Evolutionary conservation across 305 asterid genomes (phyloP), one percentile per base, ranked within the genome.

Genomic region (Fraxinus albicans): DNA sequence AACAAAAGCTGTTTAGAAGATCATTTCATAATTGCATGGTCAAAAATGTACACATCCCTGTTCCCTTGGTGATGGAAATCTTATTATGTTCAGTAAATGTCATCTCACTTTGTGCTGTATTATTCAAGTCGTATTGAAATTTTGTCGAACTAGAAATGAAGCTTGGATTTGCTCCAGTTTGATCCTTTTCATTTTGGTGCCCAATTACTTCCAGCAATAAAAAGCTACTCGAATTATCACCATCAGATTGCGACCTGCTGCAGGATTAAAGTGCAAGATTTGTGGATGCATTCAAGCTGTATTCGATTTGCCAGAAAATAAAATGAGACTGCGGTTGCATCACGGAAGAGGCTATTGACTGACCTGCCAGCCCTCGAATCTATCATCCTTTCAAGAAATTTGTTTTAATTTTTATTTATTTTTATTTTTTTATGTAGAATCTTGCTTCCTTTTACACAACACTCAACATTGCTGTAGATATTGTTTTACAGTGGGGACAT

Each of bases 131-230:
- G 3, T 27, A 67, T 53, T 25, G 55, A 38, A 29, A 13, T 36
- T 73, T 40, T 29, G 9, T 73, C 17, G 73, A 79, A 79, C 44
- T n/a, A 8, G 27, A 53, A 79, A 76, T 21, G 65, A 27, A 69
- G 13, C 4, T 69, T 76, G 72, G 29, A 80, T 69, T 19, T 35
- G 0, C 8, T 33, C 36, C 17, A 35, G 77, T 65, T 75, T 23
- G 80, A 42, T 73, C 29, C 9, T 9, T 79, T 78, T 42, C 42
- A 63, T 21, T 25, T 63, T 63, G 73, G 34, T 63, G 73, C 73
- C 34, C 13, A 25, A 25, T 25, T 58, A 42, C 23, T 55, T 83
- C 73, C 86, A 63, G 80, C 80, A 58, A 74, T 70, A 44, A 50
- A 27, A 38, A 40, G 50, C 47, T 84, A 79, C 73, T 3, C 34